These are phyloP conservation scores for Sporothrix dimorphospora DNA, from an alignment of 2,329 filamentous ascomycete genomes.

Conservation along the genomic window DNA sequence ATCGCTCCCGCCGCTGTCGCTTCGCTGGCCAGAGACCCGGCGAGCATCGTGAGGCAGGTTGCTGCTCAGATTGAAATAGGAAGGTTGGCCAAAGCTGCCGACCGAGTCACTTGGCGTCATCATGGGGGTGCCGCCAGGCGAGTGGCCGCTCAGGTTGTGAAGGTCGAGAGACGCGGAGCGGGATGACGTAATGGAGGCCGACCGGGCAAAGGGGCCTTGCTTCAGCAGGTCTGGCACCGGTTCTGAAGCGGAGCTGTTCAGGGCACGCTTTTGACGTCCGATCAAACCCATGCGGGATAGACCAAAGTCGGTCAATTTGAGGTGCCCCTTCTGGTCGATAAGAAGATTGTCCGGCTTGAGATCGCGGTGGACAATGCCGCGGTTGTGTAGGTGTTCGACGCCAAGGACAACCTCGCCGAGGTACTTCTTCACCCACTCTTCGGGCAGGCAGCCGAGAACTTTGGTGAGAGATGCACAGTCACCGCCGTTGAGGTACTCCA, in stretches of 20 bases:
- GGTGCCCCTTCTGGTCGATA: constrained; percentile 93
- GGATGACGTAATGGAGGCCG: constrained; percentile 84
- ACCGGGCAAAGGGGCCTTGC: constrained; percentile 85
- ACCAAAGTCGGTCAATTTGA: constrained; percentile 97
- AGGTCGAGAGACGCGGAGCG: constrained; percentile 93
- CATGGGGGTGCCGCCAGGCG: constrained; percentile 81
- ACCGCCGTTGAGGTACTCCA: constrained; percentile 98
- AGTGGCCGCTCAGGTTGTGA: constrained; percentile 63
- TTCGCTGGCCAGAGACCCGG: constrained; percentile 79
- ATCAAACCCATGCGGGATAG: constrained; percentile 96
- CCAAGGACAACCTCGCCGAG: constrained; percentile 95
- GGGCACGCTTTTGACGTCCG: constrained; percentile 90
- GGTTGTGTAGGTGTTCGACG: constrained; percentile 90
- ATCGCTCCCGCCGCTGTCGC: constrained; percentile 91
- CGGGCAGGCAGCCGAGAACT: constrained; percentile 84
- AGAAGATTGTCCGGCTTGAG: constrained; percentile 96
- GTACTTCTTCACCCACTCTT: constrained; percentile 99
- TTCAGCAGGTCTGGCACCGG: constrained; percentile 91
- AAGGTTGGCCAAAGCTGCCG: constrained; percentile 75
- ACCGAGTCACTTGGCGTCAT: constrained; percentile 76
- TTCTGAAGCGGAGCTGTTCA: constrained; percentile 76
- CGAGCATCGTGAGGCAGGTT: constrained; percentile 59
- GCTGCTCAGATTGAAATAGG: constrained; percentile 79
- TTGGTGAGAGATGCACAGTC: constrained; percentile 98
- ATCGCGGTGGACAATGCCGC: constrained; percentile 95